Percentiles rank a stretch among this genome's conserved stretches.
These are phyloP conservation scores for Acacia confusa DNA, from an alignment of 306 rosid species.

Conservation along the genomic window DNA sequence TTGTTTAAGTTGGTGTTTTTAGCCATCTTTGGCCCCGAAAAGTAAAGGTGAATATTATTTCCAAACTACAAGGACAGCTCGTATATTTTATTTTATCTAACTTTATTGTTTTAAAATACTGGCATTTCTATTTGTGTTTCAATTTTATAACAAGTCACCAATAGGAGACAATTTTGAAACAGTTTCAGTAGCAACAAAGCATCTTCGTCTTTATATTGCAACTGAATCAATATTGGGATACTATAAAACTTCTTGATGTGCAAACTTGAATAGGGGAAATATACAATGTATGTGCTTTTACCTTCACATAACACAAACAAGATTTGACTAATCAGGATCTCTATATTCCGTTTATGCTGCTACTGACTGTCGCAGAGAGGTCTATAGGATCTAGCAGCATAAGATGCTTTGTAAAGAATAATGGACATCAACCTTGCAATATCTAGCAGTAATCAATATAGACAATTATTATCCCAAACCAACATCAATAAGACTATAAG, in stretches of 20 bases:
- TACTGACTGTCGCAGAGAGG: not conserved
- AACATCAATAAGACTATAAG: slow-evolving; percentile 52
- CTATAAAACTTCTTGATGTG: not conserved
- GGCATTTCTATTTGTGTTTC: not conserved
- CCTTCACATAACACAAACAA: not conserved
- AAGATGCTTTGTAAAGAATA: not conserved
- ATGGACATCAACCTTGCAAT: not conserved
- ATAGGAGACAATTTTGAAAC: not conserved
- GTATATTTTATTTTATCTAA: not conserved
- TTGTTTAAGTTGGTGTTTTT: not conserved
- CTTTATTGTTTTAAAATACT: not conserved
- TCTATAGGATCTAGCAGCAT: not conserved
- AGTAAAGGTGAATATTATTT: not conserved
- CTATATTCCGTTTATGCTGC: not conserved
- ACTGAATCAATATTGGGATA: not conserved
- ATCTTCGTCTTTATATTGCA: not conserved
- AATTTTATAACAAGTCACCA: not conserved
- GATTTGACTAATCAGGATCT: not conserved
- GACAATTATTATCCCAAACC: slow-evolving; percentile 27
- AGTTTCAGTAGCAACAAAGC: not conserved
- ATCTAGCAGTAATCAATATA: not conserved
- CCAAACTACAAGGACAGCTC: not conserved
- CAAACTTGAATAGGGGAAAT: not conserved
- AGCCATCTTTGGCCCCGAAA: not conserved
- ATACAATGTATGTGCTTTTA: not conserved